These are phyloP conservation scores for Chara braunii DNA, from an alignment of 139 green algal species.

Conservation along the genomic window DNA sequence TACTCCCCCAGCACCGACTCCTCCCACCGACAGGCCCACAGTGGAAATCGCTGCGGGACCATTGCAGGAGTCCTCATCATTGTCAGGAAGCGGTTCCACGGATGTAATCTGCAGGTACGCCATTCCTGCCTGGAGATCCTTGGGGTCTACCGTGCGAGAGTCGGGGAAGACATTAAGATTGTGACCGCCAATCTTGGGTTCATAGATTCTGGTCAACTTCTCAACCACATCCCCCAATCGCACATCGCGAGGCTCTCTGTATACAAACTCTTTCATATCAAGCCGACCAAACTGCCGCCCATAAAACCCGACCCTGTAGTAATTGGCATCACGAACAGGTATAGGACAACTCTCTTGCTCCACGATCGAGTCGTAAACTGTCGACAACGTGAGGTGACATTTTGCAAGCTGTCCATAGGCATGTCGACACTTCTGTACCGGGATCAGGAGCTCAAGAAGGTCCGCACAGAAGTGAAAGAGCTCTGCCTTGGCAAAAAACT, in stretches of 20 bases:
- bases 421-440: slow-evolving; percentile 21
- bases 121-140: slow-evolving; percentile 22
- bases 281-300: slow-evolving; percentile 22
- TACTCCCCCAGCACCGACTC: neutral
- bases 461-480: slow-evolving; percentile 34
- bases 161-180: slow-evolving; percentile 30
- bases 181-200: neutral
- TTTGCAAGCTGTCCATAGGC: slow-evolving; percentile 23
- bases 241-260: slow-evolving; percentile 30
- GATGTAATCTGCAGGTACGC: slow-evolving; percentile 39
- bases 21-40: neutral
- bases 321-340: slow-evolving; percentile 29
- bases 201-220: slow-evolving; percentile 30
- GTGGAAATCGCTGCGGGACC: slow-evolving; percentile 8
- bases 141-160: slow-evolving; percentile 21
- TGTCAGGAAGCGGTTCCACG: slow-evolving; percentile 26
- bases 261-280: slow-evolving; percentile 29
- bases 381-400: slow-evolving; percentile 14
- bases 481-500: slow-evolving; percentile 38
- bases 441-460: slow-evolving; percentile 25
- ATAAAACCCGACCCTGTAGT: slow-evolving; percentile 42
- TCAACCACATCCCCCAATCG: slow-evolving; percentile 40
- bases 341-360: slow-evolving; percentile 24
- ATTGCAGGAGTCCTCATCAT: slow-evolving; percentile 29
- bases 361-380: slow-evolving; percentile 29